A percentile compares a stretch with the other conserved stretches of the same genome.
These are phyloP conservation scores for Albophoma yamanashiensis DNA, from an alignment of 2,329 filamentous ascomycete species.

Conservation along the genomic window DNA sequence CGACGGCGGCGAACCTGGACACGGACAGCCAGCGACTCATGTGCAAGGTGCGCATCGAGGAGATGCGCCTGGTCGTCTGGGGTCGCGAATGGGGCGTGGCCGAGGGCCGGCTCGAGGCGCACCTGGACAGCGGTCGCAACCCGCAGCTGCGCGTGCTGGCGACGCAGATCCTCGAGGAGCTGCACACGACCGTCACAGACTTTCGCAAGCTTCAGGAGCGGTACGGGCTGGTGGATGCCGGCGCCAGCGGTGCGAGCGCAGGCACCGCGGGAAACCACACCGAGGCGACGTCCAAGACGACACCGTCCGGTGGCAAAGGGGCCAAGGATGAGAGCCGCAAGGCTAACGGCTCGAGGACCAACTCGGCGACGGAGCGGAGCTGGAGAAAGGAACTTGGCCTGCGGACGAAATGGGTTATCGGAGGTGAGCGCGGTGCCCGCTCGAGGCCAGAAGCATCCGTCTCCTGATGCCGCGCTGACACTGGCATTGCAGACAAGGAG, in stretches of 20 bases:
- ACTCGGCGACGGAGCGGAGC: constrained; percentile 13
- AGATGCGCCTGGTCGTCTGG: constrained; percentile 37
- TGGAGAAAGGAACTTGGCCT: constrained; percentile 23
- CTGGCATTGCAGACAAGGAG: constrained; percentile 25
- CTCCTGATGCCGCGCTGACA: background rate
- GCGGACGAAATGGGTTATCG: constrained; percentile 33
- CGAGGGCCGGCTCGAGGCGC: constrained; percentile 31
- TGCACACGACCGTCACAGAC: constrained; percentile 33
- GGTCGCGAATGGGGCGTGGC: constrained; percentile 36
- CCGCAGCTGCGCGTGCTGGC: constrained; percentile 27
- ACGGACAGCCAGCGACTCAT: constrained; percentile 30
- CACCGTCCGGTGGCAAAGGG: constrained; percentile 7
- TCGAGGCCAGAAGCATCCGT: background rate
- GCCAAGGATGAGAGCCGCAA: constrained; percentile 11
- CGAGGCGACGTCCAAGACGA: constrained; percentile 8
- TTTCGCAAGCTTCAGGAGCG: constrained; percentile 28
- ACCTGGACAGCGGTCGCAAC: constrained; percentile 24
- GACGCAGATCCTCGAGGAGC: constrained; percentile 28
- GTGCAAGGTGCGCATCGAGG: constrained; percentile 38
- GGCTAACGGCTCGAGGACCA: constrained; percentile 8
- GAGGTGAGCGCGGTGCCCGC: constrained; percentile 13
- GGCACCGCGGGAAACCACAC: constrained; percentile 1
- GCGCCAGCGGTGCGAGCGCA: background rate
- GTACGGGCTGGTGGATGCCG: constrained; percentile 28
- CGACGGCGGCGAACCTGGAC: constrained; percentile 29